phyloP scores from a whole-genome alignment of 1,284 basidiomycete species.

The Ustilago curta region DNA sequence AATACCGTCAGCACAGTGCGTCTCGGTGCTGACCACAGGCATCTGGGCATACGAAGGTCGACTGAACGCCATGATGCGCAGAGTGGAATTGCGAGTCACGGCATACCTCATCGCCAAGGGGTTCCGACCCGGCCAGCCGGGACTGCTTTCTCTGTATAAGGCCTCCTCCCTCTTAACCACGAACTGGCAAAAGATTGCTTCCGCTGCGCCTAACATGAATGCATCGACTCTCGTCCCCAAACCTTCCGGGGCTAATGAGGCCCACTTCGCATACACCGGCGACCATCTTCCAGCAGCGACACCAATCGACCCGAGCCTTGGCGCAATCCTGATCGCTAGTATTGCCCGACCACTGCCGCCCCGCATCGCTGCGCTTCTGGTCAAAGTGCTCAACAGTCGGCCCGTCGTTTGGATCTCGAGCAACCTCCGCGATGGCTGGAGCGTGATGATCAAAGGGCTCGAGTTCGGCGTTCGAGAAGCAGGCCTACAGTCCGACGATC shows the following conservation, averaged over 20 bases:
- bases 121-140: conserved; percentile 44
- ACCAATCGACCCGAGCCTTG: conserved; percentile 22
- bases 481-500: conserved; percentile 18
- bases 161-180: background rate
- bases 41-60: conserved; percentile 66
- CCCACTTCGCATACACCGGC: conserved; percentile 25
- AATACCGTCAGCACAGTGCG: conserved; percentile 32
- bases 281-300: conserved; percentile 21
- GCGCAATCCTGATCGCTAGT: conserved; percentile 25
- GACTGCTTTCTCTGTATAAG: conserved; percentile 18
- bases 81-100: conserved; percentile 54
- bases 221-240: background rate
- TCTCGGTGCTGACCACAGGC: conserved; percentile 68
- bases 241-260: background rate
- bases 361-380: conserved; percentile 15
- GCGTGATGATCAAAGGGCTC: conserved; percentile 44
- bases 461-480: conserved; percentile 39
- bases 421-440: conserved; percentile 47
- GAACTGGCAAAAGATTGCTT: conserved; percentile 37
- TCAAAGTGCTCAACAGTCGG: conserved; percentile 10
- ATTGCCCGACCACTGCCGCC: conserved; percentile 36
- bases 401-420: conserved; percentile 37
- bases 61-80: conserved; percentile 65
- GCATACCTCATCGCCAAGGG: conserved; percentile 35
- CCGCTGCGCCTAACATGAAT: background rate